Base-by-base conservation (phyloP, 805 yeast genomes). In the Cyberlindnera japonica region DNA sequence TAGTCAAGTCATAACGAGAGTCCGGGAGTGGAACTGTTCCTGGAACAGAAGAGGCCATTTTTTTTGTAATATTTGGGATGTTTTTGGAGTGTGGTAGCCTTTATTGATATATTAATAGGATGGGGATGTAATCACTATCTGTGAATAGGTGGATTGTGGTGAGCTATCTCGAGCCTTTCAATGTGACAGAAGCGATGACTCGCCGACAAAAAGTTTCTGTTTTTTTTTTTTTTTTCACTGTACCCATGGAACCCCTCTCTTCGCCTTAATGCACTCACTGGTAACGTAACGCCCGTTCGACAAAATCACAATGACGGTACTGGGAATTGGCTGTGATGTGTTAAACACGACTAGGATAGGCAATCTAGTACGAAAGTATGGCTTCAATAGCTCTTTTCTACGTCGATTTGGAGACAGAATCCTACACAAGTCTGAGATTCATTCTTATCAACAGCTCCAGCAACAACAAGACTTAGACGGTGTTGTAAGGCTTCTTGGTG, bases 31-130 rank as follows among this genome's bases (percentile, higher is more conserved):
- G 71, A 33, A 84, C 74, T 7, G 84, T 81, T 13, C 97, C 97
- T 9, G 89, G 79, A 29, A 89, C 75, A 5, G 96, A 80, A 10
- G 95, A 85, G 2, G 97, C 95, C 97, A 89, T 89, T 23, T 16
- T 18, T 21, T 23, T 14, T 1, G 14, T 21, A 11, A 12, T 13
- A 3, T 10, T 1, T 11, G 13, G 24, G 16, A 20, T 8, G 28
- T 25, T 9, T 25, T 8, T 12, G n/a, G 28, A 22, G 11, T 22
- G 11, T 11, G 24, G 24, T 11, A 11, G 24, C 24, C 24, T 22
- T 11, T 22, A 22, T 22, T 22, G 24, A 22, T n/a, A n/a, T n/a
- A n/a, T n/a, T n/a, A n/a, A n/a, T n/a, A n/a, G n/a, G n/a, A n/a
- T n/a, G n/a, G n/a, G n/a, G n/a, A n/a, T n/a, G n/a, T n/a, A n/a